Evolutionary conservation across 2,329 filamentous ascomycete species (phyloP).

Genomic region (Alternaria angustiovoidea): DNA sequence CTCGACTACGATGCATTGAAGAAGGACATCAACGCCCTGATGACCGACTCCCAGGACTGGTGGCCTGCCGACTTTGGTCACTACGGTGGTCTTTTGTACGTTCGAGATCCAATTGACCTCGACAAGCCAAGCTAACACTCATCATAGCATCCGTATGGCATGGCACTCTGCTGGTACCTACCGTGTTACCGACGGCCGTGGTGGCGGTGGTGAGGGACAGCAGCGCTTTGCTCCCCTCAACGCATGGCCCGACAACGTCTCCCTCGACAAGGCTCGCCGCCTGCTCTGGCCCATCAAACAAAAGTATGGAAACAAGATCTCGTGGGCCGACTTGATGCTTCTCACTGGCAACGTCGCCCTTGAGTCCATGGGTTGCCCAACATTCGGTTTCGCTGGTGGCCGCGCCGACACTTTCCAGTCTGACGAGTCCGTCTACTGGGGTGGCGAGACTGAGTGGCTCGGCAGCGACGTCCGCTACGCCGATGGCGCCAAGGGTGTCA

Average conservation of each 20-base stretch:
- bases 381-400: constrained; percentile 77
- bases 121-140: constrained; percentile 12
- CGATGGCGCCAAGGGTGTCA: constrained; percentile 59
- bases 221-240: constrained; percentile 83
- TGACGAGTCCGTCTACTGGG: constrained; percentile 81
- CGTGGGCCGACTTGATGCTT: constrained; percentile 77
- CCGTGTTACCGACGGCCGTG: constrained; percentile 76
- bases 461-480: constrained; percentile 76
- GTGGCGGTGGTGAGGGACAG: constrained; percentile 76
- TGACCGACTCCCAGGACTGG: constrained; percentile 82
- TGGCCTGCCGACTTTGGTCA: constrained; percentile 85
- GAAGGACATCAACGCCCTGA: constrained; percentile 73
- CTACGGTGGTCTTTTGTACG: constrained; percentile 76
- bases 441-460: constrained; percentile 76
- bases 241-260: constrained; percentile 82
- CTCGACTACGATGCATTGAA: constrained; percentile 76
- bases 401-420: constrained; percentile 77
- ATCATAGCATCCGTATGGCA: constrained; percentile 70
- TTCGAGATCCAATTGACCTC: neutral
- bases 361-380: constrained; percentile 78
- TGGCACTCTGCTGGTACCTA: constrained; percentile 85
- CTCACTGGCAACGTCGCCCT: constrained; percentile 79
- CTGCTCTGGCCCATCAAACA: constrained; percentile 84
- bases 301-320: constrained; percentile 84
- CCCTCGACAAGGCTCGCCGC: constrained; percentile 80